Base-by-base conservation (phyloP, 805 yeast genomes). In the Starmerella apicola region DNA sequence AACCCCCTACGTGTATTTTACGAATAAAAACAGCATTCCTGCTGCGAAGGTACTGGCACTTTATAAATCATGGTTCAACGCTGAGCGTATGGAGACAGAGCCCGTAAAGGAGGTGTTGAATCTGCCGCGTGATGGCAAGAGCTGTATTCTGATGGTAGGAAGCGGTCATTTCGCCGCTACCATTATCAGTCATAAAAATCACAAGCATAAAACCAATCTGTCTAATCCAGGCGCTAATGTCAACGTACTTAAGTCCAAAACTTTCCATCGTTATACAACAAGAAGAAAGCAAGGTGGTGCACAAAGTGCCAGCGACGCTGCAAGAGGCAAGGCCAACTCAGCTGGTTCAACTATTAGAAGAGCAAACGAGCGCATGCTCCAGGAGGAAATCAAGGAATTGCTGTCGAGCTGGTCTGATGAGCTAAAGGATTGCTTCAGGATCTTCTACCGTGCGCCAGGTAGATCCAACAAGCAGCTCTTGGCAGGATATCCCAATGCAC, bases 81-180 rank as follows among this genome's bases (percentile, higher is more conserved):
- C 61, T 2, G 45, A 58, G 0, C 63, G 64, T n/a, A 34, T 55
- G 3, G 54, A 70, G 0, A 51, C 60, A 2, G 57, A 62, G 3
- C 91, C 94, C 0, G 46, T 72, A 5, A 61, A 59, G n/a, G 54
- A 68, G 0, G 49, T 82, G n/a, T 51, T 54, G 22, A 35, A 22
- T 50, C 23, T 68, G 69, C 68, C 65, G 52, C 41, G 39, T 27
- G 12, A 34, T 20, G 46, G 57, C 49, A 28, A 50, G 44, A 81
- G 94, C 4, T 94, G 94, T 0, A 59, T 91, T 10, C 72, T 91
- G 50, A 83, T 91, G 95, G 72, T 91, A 38, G 96, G 96, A 13
- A 96, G 97, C 32, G 98, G 98, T 31, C 96, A 91, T 62, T 91
- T 91, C 65, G 95, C 97, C 0, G 98, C 91, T 16, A 95, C 95